phyloP scores from a whole-genome alignment of 768 basidiomycete genomes.

The Gyrodon lividus region DNA sequence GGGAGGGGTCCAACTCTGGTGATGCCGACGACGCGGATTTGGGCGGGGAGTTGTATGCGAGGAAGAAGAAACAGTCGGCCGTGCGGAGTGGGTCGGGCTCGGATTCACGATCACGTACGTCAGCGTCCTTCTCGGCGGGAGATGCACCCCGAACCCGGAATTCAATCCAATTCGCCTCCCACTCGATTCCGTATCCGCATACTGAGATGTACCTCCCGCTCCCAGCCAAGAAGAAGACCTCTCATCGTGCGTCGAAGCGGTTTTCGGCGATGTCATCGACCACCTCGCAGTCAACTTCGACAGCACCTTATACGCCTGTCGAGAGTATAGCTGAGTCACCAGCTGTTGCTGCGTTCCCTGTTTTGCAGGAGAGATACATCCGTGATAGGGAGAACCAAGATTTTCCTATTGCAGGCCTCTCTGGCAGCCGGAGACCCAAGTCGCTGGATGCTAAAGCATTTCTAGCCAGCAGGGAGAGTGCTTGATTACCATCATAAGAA shows the following conservation, averaged over 20 bases:
- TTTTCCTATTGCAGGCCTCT: slow-evolving; percentile 41
- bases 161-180: slow-evolving; percentile 26
- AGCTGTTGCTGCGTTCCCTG: slow-evolving; percentile 21
- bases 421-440: slow-evolving; percentile 31
- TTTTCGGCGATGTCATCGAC: slow-evolving; percentile 39
- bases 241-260: slow-evolving; percentile 27
- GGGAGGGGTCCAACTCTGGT: slow-evolving; percentile 20
- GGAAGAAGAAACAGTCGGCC: slow-evolving; percentile 31
- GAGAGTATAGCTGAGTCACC: slow-evolving; percentile 33
- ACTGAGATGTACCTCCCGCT: slow-evolving; percentile 27
- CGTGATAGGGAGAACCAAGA: slow-evolving; percentile 22
- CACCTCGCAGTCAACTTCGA: slow-evolving; percentile 48
- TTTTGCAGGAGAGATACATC: slow-evolving; percentile 33
- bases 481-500: slow-evolving; percentile 4
- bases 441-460: slow-evolving; percentile 42
- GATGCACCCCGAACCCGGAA: slow-evolving; percentile 23
- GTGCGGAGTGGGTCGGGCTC: slow-evolving; percentile 43
- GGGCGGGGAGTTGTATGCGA: slow-evolving; percentile 54
- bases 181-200: slow-evolving; percentile 26
- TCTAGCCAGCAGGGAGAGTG: slow-evolving; percentile 37
- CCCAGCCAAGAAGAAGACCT: slow-evolving; percentile 14
- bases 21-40: slow-evolving; percentile 57
- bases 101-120: slow-evolving; percentile 62
- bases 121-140: slow-evolving; percentile 42
- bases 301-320: slow-evolving; percentile 36